These are phyloP conservation scores for Daldinia childiae DNA, from an alignment of 495 filamentous ascomycete species.

Conservation along the genomic window DNA sequence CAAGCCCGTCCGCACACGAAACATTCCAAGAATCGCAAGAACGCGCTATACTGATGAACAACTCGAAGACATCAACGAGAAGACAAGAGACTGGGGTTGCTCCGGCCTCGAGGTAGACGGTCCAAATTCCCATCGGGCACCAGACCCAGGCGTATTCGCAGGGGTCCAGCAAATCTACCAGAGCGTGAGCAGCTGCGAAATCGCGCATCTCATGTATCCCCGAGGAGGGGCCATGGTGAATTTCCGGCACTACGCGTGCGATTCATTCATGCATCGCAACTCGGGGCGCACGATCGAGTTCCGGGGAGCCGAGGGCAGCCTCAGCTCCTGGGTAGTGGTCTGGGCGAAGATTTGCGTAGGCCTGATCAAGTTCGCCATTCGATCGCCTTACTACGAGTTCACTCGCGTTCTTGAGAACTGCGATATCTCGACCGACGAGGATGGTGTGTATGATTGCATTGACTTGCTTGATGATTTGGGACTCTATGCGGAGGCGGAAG, in stretches of 20 bases:
- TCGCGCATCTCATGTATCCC: constrained; percentile 3
- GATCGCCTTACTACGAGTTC: constrained; percentile 26
- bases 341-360: constrained; percentile 50
- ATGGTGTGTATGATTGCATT: constrained; percentile 29
- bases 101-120: background rate
- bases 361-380: constrained; percentile 41
- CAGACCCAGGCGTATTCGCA: constrained; percentile 18
- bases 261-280: background rate
- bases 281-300: constrained; percentile 49
- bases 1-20: background rate
- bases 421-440: background rate
- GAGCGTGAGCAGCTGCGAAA: background rate
- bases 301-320: constrained; percentile 48
- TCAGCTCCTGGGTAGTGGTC: constrained; percentile 36
- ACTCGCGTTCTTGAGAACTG: constrained; percentile 20
- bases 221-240: background rate
- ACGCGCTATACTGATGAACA: constrained; percentile 6
- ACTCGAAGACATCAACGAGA: background rate
- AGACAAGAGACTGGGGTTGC: background rate
- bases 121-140: background rate
- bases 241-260: constrained; percentile 1
- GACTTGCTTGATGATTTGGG: constrained; percentile 42
- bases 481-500: constrained; percentile 25
- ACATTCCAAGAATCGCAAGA: background rate
- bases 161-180: constrained; percentile 3